Evolutionary conservation across 2,329 filamentous ascomycete species (phyloP).

Genomic region (Diaporthe australafricana): DNA sequence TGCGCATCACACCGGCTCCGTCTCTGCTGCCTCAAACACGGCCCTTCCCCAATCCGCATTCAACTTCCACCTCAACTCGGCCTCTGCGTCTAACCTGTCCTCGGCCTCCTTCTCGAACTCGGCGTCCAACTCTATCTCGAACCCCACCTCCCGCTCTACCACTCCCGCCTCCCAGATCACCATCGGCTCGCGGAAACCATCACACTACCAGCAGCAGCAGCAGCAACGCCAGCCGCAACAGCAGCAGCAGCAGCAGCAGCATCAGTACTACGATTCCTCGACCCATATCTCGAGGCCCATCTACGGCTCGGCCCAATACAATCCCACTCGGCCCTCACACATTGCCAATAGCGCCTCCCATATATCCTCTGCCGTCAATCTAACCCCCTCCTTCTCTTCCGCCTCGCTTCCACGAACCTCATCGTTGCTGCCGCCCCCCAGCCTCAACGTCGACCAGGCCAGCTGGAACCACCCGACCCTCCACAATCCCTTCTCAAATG

Average conservation of each 20-base stretch:
- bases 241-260: slow-evolving; percentile 6
- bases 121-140: slow-evolving; percentile 13
- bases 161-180: slow-evolving; percentile 33
- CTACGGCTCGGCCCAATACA: slow-evolving; percentile 32
- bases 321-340: slow-evolving; percentile 27
- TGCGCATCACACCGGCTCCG: slow-evolving; percentile 31
- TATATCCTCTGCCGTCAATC: slow-evolving; percentile 39
- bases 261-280: slow-evolving; percentile 20
- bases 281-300: slow-evolving; percentile 31
- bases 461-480: slow-evolving; percentile 34
- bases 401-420: slow-evolving; percentile 54
- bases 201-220: slow-evolving; percentile 15
- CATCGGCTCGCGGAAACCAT: slow-evolving; percentile 28
- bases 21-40: slow-evolving; percentile 25
- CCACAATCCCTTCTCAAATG: slow-evolving; percentile 41
- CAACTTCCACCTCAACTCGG: slow-evolving; percentile 35
- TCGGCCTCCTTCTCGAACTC: slow-evolving; percentile 20
- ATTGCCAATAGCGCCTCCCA: slow-evolving; percentile 33
- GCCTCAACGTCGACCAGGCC: slow-evolving; percentile 42
- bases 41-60: slow-evolving; percentile 36
- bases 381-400: slow-evolving; percentile 42
- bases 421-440: slow-evolving; percentile 56
- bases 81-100: slow-evolving; percentile 26
- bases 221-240: slow-evolving; percentile 16
- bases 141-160: slow-evolving; percentile 34